phyloP scores from a whole-genome alignment of 78 protist genomes.

The Paulinella micropora region DNA sequence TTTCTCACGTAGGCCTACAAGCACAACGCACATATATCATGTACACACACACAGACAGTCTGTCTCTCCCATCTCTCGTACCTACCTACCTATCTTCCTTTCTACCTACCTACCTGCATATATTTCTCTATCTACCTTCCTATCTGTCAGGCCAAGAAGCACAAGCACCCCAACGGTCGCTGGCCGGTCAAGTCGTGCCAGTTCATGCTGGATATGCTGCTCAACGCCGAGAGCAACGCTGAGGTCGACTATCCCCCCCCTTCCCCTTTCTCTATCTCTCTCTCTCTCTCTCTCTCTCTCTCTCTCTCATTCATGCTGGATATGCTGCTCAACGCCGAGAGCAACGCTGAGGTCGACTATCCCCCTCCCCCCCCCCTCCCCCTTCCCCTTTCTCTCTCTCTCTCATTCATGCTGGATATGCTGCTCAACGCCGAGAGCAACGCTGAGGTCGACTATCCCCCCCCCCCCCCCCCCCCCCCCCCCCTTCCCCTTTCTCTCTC shows the following conservation, averaged over 20 bases:
- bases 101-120: too few relatives aligned
- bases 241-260: neutral
- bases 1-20: too few relatives aligned
- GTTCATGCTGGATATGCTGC: slow-evolving; percentile 37
- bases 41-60: too few relatives aligned
- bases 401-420: slow-evolving; percentile 26
- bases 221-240: slow-evolving; percentile 51
- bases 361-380: too few relatives aligned
- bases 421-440: slow-evolving; percentile 52
- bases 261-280: neutral
- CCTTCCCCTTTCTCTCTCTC: neutral
- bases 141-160: too few relatives aligned
- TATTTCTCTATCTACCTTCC: too few relatives aligned
- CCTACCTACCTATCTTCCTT: too few relatives aligned
- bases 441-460: slow-evolving; percentile 40
- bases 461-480: too few relatives aligned
- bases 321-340: neutral
- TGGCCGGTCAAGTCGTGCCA: slow-evolving; percentile 46
- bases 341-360: slow-evolving; percentile 34
- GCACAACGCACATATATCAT: too few relatives aligned
- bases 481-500: neutral
- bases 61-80: too few relatives aligned
- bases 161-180: slow-evolving; percentile 20
- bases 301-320: neutral
- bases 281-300: neutral